Evolutionary conservation across 2,329 filamentous ascomycete genomes (phyloP), one percentile per base, ranked within the genome.

Genomic region (Talaromyces funiculosus): DNA sequence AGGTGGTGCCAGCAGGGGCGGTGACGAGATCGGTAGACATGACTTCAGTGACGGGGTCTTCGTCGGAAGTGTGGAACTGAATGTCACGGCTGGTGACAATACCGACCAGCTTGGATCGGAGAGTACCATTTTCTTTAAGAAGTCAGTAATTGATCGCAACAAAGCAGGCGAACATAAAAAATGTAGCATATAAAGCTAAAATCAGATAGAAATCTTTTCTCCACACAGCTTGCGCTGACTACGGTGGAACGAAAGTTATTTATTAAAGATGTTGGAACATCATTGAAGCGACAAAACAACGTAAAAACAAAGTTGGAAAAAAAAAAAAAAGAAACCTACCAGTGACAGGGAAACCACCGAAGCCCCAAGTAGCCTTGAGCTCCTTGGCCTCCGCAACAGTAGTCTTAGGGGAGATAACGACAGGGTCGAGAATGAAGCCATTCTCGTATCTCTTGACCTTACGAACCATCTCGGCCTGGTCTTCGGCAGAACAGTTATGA

Each of bases 231-330:
- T 81, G 84, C 83, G 87, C 90, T 89, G 85, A 59, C 88, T 95
- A 84, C 90, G 91, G 94, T 93, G 93, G 94, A 99, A 99, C 94
- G 94, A 99, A 99, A 99, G 94, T 97, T 97, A 97, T 89, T 85
- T 81, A 74, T n/a, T 45, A 65, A 65, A 61, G 62, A 60, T 64
- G 62, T 56, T 47, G 40, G 45, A 56, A 82, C 84, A 83, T 90
- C 94, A 96, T 96, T 67, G 62, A 68, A 71, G 61, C 60, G 64
- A 66, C 57, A 40, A 59, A 57, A 38, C 40, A 49, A 66, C 51
- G 61, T 59, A 47, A 26, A 62, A 61, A 59, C 62, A 5, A 35
- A 42, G 18, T 8, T 6, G 1, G n/a, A 42, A 40, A 64, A 65
- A 61, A 62, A 61, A 64, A 62, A 53, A 60, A 59, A 53, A 60